Base-by-base conservation (phyloP, 495 filamentous ascomycete species). In the Bryoglossum gracile region DNA sequence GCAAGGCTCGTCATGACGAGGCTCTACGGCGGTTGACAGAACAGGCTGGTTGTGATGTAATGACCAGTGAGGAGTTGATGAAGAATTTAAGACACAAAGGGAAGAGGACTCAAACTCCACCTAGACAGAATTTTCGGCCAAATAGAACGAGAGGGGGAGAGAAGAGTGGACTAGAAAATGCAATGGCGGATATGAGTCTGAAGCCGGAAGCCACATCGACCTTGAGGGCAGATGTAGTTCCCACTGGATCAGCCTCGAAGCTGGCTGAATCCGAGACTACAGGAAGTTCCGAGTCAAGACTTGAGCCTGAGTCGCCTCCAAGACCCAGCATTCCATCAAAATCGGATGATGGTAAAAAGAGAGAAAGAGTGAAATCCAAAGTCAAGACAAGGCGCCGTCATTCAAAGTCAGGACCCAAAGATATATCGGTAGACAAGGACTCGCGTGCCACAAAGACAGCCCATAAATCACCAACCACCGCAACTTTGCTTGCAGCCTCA, bases 1-100 rank as follows among this genome's bases (percentile, higher is more conserved):
- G 71, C 56, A 75, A 81, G 44, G 65, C 69, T 14, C 79, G 87
- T 11, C 87, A 95, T 58, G 76, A 82, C 39, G 78, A 82, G 61
- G 84, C 92, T 2, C 69, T 96, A 54, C 74, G 74, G 24, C 78
- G 87, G 50, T 84, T 98, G 69, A 72, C 72, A 0, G 81, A 87
- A 45, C 77, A 86, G 33, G 81, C 89, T 23, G 87, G 85, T 19
- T 86, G 86, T 34, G 76, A 79, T 43, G 71, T 81, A 8, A 69
- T 82, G 25, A 73, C 68, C 3, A 78, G 81, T 23, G 62, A 66
- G 16, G 75, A 82, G 28, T 62, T 90, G 11, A 67, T 81, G n/a
- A 14, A 41, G 22, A 44, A 56, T 38, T 26, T 58, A n/a, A 17
- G 47, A 43, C 41, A 41, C 22, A 57, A 55, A 37, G 48, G 35